A percentile compares a stretch with the other conserved stretches of the same genome.
Conservation (phyloP, 148 eudicot species). For the Talinum fruticosum region DNA sequence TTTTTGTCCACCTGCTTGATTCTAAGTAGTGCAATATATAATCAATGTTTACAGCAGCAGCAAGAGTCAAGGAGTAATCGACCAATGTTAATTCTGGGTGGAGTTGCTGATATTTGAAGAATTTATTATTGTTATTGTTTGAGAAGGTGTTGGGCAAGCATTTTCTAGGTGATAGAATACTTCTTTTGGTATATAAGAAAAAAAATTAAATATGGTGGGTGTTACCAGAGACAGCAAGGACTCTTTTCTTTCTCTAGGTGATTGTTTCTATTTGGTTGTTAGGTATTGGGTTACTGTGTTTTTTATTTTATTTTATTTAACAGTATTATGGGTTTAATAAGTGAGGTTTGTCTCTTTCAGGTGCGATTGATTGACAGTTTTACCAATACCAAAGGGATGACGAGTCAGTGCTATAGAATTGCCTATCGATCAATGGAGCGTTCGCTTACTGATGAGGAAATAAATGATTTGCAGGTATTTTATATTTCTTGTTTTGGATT, state of each 20-base stretch:
- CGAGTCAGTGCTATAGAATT: conserved; percentile 88
- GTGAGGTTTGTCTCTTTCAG: conserved; percentile 31
- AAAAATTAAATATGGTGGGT: no score
- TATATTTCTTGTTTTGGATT: no score
- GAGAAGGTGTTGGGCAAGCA: not conserved
- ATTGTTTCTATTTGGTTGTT: not conserved
- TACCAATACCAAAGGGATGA: conserved; percentile 89
- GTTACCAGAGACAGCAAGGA: not conserved
- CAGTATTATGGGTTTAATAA: not conserved
- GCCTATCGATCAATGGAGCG: conserved; percentile 95
- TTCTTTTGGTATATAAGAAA: no score
- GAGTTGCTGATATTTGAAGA: not conserved
- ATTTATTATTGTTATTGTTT: not conserved
- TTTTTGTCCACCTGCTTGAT: not conserved
- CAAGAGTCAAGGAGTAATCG: not conserved
- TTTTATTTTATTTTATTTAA: no score
- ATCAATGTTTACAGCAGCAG: not conserved
- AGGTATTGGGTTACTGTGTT: not conserved
- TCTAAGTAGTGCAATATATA: not conserved
- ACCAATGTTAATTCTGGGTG: not conserved
- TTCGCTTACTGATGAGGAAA: conserved; percentile 87
- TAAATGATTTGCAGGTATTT: conserved; percentile 78
- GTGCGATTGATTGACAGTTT: conserved; percentile 76
- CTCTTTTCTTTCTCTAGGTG: not conserved
- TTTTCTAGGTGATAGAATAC: not conserved